These are phyloP conservation scores for Annulohypoxylon nitens DNA, from an alignment of 495 filamentous ascomycete genomes.

Conservation along the genomic window DNA sequence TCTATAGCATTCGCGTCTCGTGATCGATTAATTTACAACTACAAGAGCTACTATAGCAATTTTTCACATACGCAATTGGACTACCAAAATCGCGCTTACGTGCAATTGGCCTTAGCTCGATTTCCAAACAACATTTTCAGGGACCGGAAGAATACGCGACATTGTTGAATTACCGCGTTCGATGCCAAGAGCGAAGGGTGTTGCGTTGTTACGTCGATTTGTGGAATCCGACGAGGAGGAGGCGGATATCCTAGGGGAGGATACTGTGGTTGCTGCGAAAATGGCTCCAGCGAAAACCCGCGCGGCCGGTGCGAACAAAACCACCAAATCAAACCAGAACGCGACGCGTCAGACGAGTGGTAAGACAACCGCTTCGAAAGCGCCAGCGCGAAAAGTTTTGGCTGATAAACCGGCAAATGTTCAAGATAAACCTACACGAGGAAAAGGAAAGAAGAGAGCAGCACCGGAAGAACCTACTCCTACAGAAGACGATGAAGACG, in stretches of 20 bases:
- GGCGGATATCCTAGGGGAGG: conserved; percentile 57
- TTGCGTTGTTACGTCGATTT: conserved; percentile 71
- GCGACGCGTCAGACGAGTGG: conserved; percentile 47
- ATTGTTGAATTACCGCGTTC: conserved; percentile 24
- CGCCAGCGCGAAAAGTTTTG: conserved; percentile 59
- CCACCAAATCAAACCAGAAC: conserved; percentile 55
- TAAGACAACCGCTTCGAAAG: conserved; percentile 51
- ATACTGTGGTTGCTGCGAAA: conserved; percentile 52
- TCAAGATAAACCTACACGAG: conserved; percentile 52
- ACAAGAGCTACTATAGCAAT: conserved; percentile 3
- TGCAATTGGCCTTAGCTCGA: conserved; percentile 24
- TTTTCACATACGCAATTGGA: conserved; percentile 25
- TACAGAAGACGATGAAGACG: conserved; percentile 50
- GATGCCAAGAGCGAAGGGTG: conserved; percentile 55
- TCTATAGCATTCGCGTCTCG: conserved; percentile 24
- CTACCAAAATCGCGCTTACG: conserved; percentile 23
- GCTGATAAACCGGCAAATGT: conserved; percentile 64
- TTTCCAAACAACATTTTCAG: conserved; percentile 2
- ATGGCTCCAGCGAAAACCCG: conserved; percentile 62
- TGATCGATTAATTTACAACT: conserved; percentile 16
- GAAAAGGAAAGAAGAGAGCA: conserved; percentile 53
- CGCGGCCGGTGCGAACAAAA: conserved; percentile 52
- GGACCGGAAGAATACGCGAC: conserved; percentile 13
- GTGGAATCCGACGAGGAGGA: conserved; percentile 78
- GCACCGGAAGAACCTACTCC: conserved; percentile 64